Evolutionary conservation across 2,329 filamentous ascomycete genomes (phyloP), one percentile per base, ranked within the genome.

Genomic region (Sarocladium brachiariae): DNA sequence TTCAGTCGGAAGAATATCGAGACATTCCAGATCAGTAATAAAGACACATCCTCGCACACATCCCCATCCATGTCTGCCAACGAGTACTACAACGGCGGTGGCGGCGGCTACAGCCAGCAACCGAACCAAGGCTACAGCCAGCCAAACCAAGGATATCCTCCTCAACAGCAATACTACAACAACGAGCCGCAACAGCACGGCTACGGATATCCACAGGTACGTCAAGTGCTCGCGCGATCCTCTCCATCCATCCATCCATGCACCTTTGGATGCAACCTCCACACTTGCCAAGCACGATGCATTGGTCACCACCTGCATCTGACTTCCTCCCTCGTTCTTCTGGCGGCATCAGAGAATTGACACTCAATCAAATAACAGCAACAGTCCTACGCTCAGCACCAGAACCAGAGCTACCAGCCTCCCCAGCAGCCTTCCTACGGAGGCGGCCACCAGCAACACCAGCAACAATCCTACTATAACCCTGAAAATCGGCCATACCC

Each of bases 401-500:
- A 54, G 27, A 43, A 51, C 24, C 33, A 46, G 14, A 25, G 34
- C 19, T 51, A 48, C n/a, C 35, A 39, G 10, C 33, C 47, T 27
- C 52, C 50, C 34, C 52, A 47, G 16, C 41, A 46, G 5, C 41
- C 39, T 10, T 24, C 27, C 50, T 45, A 47, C 23, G 8, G 31
- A 8, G 23, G 23, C 45, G 60, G 57, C 18, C 57, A 57, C 4
- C 56, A 58, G 38, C 55, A 59, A 21, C 50, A 54, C 24, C 13
- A 39, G 8, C 35, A n/a, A 8, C 50, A n/a, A n/a, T n/a, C n/a
- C n/a, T n/a, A n/a, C n/a, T n/a, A 56, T 13, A 39, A 49, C 50
- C 56, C 51, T 51, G 7, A 35, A 49, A 43, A 53, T 38, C 34
- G 58, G 48, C 53, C 56, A 16, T 61, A 61, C 46, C 35, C 35